phyloP scores from a whole-genome alignment of 2,329 filamentous ascomycete genomes.

The Fonsecaea pugnacius region DNA sequence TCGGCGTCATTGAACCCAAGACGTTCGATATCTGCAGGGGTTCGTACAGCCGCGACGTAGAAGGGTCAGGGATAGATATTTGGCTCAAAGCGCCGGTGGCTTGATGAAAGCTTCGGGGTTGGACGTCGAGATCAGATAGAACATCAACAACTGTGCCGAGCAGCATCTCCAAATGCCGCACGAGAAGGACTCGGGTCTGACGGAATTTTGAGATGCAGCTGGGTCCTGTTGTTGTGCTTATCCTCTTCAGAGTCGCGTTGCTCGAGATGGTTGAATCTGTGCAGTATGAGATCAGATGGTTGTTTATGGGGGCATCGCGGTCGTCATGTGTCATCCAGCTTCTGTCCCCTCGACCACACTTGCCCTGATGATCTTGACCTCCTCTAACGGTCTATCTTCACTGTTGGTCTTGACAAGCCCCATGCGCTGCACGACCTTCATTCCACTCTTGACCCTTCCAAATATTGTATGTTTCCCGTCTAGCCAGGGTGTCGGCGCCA shows the following conservation, averaged over 20 bases:
- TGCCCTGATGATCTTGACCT: slow-evolving; percentile 78
- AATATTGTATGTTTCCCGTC: slow-evolving; percentile 98
- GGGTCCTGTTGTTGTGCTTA: neutral
- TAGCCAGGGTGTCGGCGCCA: slow-evolving; percentile 92
- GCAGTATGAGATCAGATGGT: neutral
- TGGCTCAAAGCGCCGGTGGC: neutral
- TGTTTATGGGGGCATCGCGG: neutral
- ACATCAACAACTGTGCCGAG: neutral
- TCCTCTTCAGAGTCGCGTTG: neutral
- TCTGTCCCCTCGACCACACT: slow-evolving; percentile 62
- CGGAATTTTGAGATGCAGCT: neutral
- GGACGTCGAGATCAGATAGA: neutral
- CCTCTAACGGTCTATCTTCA: slow-evolving; percentile 79
- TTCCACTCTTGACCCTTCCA: slow-evolving; percentile 80
- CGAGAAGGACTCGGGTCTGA: neutral
- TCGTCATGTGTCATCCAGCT: slow-evolving; percentile 14
- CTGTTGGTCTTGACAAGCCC: slow-evolving; percentile 80
- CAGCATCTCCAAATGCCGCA: neutral
- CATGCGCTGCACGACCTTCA: slow-evolving; percentile 84
- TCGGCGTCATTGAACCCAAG: neutral
- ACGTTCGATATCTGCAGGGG: neutral
- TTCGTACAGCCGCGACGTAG: neutral
- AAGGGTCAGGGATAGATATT: neutral
- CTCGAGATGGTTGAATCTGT: neutral
- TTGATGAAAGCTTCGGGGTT: neutral